Base-by-base conservation (phyloP, 441 rosid species). In the Isatis lusitanica region DNA sequence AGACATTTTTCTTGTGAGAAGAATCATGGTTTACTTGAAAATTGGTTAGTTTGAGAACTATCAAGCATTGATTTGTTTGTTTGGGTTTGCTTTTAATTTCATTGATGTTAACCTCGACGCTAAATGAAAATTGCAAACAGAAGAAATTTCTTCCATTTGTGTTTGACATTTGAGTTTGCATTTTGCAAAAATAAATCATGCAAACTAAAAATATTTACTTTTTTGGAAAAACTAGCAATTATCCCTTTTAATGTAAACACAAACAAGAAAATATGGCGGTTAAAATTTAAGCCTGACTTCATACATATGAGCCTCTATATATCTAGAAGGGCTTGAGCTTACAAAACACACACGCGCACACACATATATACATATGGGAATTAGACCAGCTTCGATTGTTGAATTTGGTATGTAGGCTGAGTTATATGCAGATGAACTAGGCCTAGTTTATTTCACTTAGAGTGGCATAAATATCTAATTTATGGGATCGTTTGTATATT, bases 341-440 rank as follows among this genome's bases (percentile, higher is more conserved):
- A 21, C 24, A 21, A 21, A 21, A 21, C 24, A 21, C 24, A 21
- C 24, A 24, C 33, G 26, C 6, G 6, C 6, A 40, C 43, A 44
- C 18, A 44, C 11, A 24, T n/a, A 51, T n/a, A 24, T 13, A 50
- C 13, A 12, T 51, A 51, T 51, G 13, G 57, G 15, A 11, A 51
- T 51, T 5, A 51, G 24, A 31, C 33, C 2, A 26, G 28, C 33
- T 66, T 57, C 36, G 24, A 66, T 66, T 60, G 62, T 59, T 68
- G 17, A 53, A 53, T 33, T 44, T 68, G 79, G 64, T 62, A 18
- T 15, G 43, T 53, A 75, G 79, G 70, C 60, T 69, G 70, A 75
- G 66, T 75, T 75, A 63, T 68, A 69, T 38, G 65, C 70, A 53
- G 18, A 63, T 69, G 52, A 75, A 46, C 51, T 55, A 8, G 2